Evolutionary conservation across 1,284 basidiomycete species (phyloP).

Genomic region (Neonothopanus nambi): DNA sequence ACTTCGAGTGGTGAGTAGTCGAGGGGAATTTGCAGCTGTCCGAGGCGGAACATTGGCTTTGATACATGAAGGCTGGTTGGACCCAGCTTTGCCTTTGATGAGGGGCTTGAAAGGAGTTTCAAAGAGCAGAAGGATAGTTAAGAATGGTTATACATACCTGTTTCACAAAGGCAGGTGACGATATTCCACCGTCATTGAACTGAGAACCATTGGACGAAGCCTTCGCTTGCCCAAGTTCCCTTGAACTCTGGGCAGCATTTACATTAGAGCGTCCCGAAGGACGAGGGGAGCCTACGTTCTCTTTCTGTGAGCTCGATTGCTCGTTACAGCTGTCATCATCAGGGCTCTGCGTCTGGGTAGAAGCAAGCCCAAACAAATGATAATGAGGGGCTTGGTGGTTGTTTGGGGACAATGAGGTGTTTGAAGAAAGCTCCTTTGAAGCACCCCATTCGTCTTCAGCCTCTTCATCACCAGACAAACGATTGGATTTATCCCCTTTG

Average conservation of each 20-base stretch:
- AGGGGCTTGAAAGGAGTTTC: no score
- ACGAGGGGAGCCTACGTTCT: slow-evolving; percentile 37
- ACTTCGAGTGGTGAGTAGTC: neutral
- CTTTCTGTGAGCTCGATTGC: slow-evolving; percentile 46
- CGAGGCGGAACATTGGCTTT: no score
- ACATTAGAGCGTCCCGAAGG: neutral
- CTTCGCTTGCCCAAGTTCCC: neutral
- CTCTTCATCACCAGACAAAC: no score
- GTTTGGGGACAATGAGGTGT: slow-evolving; percentile 32
- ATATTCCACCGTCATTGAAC: neutral
- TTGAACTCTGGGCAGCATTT: neutral
- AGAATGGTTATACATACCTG: neutral
- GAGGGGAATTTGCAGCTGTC: neutral
- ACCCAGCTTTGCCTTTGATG: no score
- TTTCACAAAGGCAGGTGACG: slow-evolving; percentile 10
- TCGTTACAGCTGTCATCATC: slow-evolving; percentile 27
- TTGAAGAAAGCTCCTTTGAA: slow-evolving; percentile 15
- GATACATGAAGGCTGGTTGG: no score
- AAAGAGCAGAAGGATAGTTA: neutral
- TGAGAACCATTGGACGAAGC: no score
- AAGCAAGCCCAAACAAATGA: slow-evolving; percentile 53
- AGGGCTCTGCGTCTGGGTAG: slow-evolving; percentile 32
- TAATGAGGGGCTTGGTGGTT: slow-evolving; percentile 41
- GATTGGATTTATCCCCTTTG: neutral
- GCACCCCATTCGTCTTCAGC: no score